These are phyloP conservation scores for Penicillium hordei DNA, from an alignment of 2,329 filamentous ascomycete species.

Conservation along the genomic window DNA sequence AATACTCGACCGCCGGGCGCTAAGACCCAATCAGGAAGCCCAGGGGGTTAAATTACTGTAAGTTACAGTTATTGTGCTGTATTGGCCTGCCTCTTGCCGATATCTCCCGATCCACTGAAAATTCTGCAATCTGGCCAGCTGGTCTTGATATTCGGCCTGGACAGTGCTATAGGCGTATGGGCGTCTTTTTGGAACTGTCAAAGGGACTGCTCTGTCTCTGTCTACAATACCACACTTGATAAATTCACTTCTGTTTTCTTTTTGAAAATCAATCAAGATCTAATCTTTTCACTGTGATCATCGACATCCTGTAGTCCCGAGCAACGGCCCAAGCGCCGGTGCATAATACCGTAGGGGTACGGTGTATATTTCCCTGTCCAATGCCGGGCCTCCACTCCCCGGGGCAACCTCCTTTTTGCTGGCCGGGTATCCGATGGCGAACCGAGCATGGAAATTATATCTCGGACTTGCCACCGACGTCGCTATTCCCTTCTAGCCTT, in stretches of 20 bases:
- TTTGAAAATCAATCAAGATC: background rate
- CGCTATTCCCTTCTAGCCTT: background rate
- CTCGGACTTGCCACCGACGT: constrained; percentile 16
- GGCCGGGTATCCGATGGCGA: constrained; percentile 34
- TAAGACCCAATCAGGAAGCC: constrained; percentile 29
- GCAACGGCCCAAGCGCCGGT: constrained; percentile 23
- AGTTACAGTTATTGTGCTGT: constrained; percentile 14
- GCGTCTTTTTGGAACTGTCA: background rate
- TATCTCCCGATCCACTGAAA: constrained; percentile 38
- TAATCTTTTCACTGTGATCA: background rate
- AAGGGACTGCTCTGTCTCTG: background rate
- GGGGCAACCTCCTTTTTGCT: constrained; percentile 28
- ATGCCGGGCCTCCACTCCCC: constrained; percentile 23
- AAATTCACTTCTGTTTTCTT: background rate
- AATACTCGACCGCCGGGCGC: constrained; percentile 38
- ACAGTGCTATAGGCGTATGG: background rate
- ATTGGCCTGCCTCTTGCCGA: constrained; percentile 29
- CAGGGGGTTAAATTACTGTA: constrained; percentile 9
- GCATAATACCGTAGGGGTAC: constrained; percentile 17
- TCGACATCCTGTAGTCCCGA: constrained; percentile 20
- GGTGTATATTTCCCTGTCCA: constrained; percentile 26
- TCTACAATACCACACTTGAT: background rate
- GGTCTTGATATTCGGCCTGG: background rate
- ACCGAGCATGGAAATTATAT: constrained; percentile 3
- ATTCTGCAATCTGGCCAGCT: constrained; percentile 17